Base-by-base conservation (phyloP, 2,329 filamentous ascomycete genomes). In the Pleoardoris graminearum region DNA sequence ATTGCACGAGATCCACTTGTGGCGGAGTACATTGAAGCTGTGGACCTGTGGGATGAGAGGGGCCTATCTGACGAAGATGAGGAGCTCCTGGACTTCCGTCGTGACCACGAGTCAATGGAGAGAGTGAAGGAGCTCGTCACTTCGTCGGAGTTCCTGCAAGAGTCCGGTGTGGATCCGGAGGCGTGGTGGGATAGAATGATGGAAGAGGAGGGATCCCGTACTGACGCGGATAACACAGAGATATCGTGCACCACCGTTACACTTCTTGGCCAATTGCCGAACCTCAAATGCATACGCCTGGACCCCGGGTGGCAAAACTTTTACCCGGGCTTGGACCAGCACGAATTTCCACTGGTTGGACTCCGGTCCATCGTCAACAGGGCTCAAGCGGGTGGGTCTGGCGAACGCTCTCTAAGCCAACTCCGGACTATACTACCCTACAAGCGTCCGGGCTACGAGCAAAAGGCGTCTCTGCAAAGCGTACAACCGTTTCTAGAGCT, bases 361-460 rank as follows among this genome's bases (percentile, higher is more conserved):
- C 48, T 53, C 8, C 17, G 23, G 4, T 30, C 44, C 51, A 29
- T 58, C 59, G 33, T 67, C 58, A 11, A 37, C 2, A 38, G 16
- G 11, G 25, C 50, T 27, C 29, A 33, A 3, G 22, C 33, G 5
- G 55, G 16, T 43, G 7, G 37, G 49, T 30, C 45, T 41, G 5
- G 45, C 45, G 33, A 54, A 48, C 44, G 32, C 30, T 59, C 68
- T 8, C 46, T 72, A 27, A 54, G 55, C 5, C 56, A 60, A 12
- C 50, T 72, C 16, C 54, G 67, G 29, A 67, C 62, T 3, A 53
- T 72, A 1, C 42, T 71, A 14, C 70, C 70, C 1, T 72, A 69
- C 39, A 63, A 62, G 27, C 50, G 62, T 23, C 60, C 63, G 33
- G 70, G 69, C 2, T 72, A 69, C 44, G 63, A 70, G 22, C 49